These are phyloP conservation scores for Saccharomycopsis guyanensis DNA, from an alignment of 805 yeast genomes.

Conservation along the genomic window DNA sequence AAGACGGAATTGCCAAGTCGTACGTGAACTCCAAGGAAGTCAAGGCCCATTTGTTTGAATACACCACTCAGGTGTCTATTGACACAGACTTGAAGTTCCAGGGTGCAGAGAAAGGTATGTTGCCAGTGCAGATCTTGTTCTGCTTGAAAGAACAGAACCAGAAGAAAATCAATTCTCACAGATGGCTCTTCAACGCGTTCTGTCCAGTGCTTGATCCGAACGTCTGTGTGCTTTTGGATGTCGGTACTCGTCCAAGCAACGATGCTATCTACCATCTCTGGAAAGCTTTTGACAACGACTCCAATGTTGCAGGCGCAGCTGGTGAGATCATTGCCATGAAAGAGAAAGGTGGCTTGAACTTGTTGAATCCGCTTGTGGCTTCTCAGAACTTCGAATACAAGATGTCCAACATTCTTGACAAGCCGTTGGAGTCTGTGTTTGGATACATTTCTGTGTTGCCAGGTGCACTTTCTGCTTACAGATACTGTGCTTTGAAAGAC, in stretches of 20 bases:
- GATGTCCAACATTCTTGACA: slow-evolving; percentile 92
- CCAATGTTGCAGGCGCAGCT: slow-evolving; percentile 98
- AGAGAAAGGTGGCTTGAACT: slow-evolving; percentile 76
- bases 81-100: slow-evolving; percentile 84
- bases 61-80: slow-evolving; percentile 90
- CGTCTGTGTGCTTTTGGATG: slow-evolving; percentile 83
- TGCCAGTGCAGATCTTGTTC: slow-evolving; percentile 90
- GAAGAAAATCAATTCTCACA: slow-evolving; percentile 92
- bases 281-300: slow-evolving; percentile 95
- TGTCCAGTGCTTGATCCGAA: slow-evolving; percentile 91
- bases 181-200: slow-evolving; percentile 95
- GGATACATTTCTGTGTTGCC: slow-evolving; percentile 93
- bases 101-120: slow-evolving; percentile 82
- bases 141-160: slow-evolving; percentile 89
- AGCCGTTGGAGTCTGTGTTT: slow-evolving; percentile 86
- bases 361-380: slow-evolving; percentile 87
- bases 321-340: slow-evolving; percentile 96
- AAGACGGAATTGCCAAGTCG: slow-evolving; percentile 94
- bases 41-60: slow-evolving; percentile 89
- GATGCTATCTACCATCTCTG: slow-evolving; percentile 87
- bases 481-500: slow-evolving; percentile 79
- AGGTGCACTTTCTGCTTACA: slow-evolving; percentile 91
- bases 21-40: slow-evolving; percentile 88
- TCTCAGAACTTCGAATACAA: slow-evolving; percentile 95
- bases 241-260: slow-evolving; percentile 93